Evolutionary conservation across 768 basidiomycete genomes (phyloP), one percentile per base, ranked within the genome.

Genomic region (Chalciporus pseudorubinellus): DNA sequence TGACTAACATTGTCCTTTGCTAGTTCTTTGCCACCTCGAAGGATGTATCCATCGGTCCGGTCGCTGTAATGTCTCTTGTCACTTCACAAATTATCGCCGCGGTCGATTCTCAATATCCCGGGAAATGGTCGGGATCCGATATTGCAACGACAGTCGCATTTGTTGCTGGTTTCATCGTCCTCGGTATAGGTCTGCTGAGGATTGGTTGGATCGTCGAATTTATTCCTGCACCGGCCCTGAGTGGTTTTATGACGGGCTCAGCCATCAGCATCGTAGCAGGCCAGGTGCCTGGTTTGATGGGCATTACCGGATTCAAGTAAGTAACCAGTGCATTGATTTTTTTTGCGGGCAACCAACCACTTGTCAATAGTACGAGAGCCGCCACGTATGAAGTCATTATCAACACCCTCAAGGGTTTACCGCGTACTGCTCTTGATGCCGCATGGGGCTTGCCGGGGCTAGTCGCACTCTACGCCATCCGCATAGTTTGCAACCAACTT

Each of bases 1-100:
- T 0, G 2, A 5, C 18, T 43, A 12, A 58, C 16, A 5, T n/a
- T 13, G 8, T 26, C 29, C 28, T 33, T 39, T 39, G 33, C 36
- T 57, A 92, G 87, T 81, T 97, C 72, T 98, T 98, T 64, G 95
- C 94, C 20, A 98, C 97, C 0, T 92, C 92, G 24, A 98, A 98
- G 70, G 97, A 99, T 75, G 91, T 99, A 38, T 95, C 93, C n/a
- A 98, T 99, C 59, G 97, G 97, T 44, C 97, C 97, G 2, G 95
- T 98, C 59, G 95, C 97, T 8, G 95, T 99, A 66, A 97, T 99
- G 94, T 95, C 92, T 2, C 79, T 97, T 45, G 88, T 89, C 18
- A 82, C 85, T 16, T 79, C 91, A 8, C 83, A 91, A 66, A 84
- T 98, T 57, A 89, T 98, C 64, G 72, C 77, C 13, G 69, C 78